Base-by-base conservation (phyloP, 768 basidiomycete genomes). In the Lanmaoa rubissima region DNA sequence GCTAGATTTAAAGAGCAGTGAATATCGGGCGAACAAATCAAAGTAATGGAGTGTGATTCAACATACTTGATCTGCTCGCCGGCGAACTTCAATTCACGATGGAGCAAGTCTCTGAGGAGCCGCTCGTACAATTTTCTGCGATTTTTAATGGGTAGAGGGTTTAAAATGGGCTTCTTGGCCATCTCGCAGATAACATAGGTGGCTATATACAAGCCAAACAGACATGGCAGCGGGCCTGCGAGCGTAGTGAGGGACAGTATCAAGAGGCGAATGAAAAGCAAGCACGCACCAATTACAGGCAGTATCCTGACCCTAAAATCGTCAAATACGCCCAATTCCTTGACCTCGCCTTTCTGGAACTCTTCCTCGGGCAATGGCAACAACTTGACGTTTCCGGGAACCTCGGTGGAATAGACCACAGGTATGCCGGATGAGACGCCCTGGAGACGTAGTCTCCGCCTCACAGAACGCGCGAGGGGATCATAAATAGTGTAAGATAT, bases 401-500 rank as follows among this genome's bases (percentile, higher is more conserved):
- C 89, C 71, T 98, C 97, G 12, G 95, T 97, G 4, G 94, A 96
- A 73, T 96, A 98, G 12, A 98, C 93, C 12, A 95, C 94, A 7
- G 92, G 89, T 53, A 90, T 89, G 11, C 87, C 84, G 28, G 80
- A 82, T 19, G 79, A 65, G 38, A 85, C 78, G n/a, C 84, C 85
- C 26, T 79, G 75, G 16, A 80, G 68, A 48, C 87, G 88, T 26
- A 92, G 78, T 46, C 90, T 83, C 28, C 86, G 79, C 5, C 97
- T 84, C 28, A 98, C 94, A 21, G 90, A 82, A 55, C 95, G 88
- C 24, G 97, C 97, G 17, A 99, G 83, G 5, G 95, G 94, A 71
- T 98, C 97, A 66, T 98, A 96, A 40, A 92, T 81, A 0, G 97
- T 98, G 55, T 79, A 78, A 3, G 94, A 94, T 63, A 98, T 93